Base-by-base conservation (phyloP, 2,329 filamentous ascomycete species). In the Camillea tinctor region DNA sequence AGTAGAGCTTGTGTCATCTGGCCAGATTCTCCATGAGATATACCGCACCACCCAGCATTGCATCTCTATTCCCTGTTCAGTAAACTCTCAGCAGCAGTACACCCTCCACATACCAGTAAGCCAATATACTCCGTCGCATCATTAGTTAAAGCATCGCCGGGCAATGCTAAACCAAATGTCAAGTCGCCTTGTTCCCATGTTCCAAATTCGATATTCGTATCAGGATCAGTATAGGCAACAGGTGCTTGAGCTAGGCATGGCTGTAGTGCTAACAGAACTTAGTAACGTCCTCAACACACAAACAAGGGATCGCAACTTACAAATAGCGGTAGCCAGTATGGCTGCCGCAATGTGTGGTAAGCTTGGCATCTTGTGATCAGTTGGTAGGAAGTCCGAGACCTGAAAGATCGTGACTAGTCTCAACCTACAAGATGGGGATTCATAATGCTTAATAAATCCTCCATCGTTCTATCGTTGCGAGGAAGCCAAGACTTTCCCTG, bases 1-100 rank as follows among this genome's bases (percentile, higher is more conserved):
- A 88, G 79, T 20, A 73, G 56, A 44, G 71, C 68, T 24, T 72
- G 64, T 9, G 71, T 73, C 71, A 73, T 73, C 61, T 73, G 71
- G n/a, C 71, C 71, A 7, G 71, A 72, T 60, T 72, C 56, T 56
- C 71, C 71, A 55, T 70, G 66, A 51, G 71, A 73, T 48, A 73
- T 44, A 59, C 71, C 71, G 21, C 71, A 73, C 71, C 71, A 73
- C 3, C 70, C 71, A 4, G 60, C 66, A 7, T 68, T 56, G 40
- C 71, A 73, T 71, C 66, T 64, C 71, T 73, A 64, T 50, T 52
- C 30, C 15, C 30, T 40, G 11, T 55, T 66, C 55, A 68, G 65
- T 50, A 51, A 36, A 50, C n/a, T 9, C 52, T 4, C 15, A 15
- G 24, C 1, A 11, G n/a, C 23, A 8, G 13, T 17, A 26, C 49